Conservation (phyloP, 1,139 yeast genomes). For the Yamadazyma diospyri region DNA sequence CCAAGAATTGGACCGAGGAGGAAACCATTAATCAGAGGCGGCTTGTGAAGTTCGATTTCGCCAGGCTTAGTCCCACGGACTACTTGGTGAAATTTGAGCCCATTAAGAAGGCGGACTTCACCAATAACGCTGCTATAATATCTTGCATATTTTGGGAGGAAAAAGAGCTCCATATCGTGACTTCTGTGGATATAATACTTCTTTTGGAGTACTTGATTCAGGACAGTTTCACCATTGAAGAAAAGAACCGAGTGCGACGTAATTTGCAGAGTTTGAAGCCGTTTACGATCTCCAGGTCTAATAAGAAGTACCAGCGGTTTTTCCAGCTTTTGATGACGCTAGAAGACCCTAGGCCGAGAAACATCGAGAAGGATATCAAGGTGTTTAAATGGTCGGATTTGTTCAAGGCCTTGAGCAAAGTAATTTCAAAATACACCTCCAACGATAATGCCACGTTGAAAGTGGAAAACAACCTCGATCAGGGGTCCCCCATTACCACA, state of each 20-base stretch:
- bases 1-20: conserved; percentile 30
- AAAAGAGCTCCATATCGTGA: conserved; percentile 48
- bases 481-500: neutral
- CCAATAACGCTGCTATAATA: conserved; percentile 32
- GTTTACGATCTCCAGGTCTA: conserved; percentile 51
- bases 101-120: conserved; percentile 21
- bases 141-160: conserved; percentile 65
- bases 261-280: conserved; percentile 68
- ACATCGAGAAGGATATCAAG: conserved; percentile 70
- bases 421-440: conserved; percentile 55
- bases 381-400: conserved; percentile 61
- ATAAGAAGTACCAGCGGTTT: conserved; percentile 42
- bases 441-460: conserved; percentile 7
- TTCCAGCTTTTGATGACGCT: conserved; percentile 62
- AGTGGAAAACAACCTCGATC: conserved; percentile 4
- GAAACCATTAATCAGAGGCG: conserved; percentile 31
- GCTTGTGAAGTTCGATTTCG: conserved; percentile 33
- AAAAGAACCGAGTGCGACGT: conserved; percentile 67
- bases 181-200: conserved; percentile 63
- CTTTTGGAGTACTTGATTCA: conserved; percentile 57
- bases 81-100: conserved; percentile 24
- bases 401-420: conserved; percentile 53
- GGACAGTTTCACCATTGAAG: conserved; percentile 59
- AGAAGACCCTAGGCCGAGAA: conserved; percentile 65
- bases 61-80: conserved; percentile 20